Evolutionary conservation across 176 grass and related monocot species (phyloP).

Genomic region (Triticum urartu): DNA sequence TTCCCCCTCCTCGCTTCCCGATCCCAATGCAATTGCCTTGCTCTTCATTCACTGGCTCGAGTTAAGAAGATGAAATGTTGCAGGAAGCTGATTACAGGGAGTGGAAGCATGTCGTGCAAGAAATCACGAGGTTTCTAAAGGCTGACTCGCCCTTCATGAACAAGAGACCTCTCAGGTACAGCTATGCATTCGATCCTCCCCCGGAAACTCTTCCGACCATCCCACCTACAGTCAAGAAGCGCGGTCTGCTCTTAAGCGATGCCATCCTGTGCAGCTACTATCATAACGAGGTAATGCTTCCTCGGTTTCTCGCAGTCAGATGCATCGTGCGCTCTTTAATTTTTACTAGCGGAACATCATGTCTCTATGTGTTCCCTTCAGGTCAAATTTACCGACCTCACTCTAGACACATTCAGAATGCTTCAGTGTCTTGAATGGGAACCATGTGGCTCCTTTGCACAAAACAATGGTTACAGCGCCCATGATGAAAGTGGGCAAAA

Average conservation of each 20-base stretch:
- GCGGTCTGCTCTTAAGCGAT: conserved; percentile 64
- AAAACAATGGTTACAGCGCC: conserved; percentile 48
- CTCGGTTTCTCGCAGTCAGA: neutral
- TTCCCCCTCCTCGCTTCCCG: neutral
- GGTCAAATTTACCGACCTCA: conserved; percentile 90
- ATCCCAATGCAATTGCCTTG: neutral
- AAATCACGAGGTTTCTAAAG: conserved; percentile 77
- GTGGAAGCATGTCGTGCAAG: conserved; percentile 80
- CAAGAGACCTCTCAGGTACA: conserved; percentile 85
- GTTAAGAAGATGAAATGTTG: neutral
- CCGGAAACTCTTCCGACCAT: conserved; percentile 52
- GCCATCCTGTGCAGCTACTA: conserved; percentile 69
- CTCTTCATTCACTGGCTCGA: neutral
- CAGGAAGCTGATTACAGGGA: conserved; percentile 89
- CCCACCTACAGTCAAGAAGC: conserved; percentile 45
- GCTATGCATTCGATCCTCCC: conserved; percentile 69
- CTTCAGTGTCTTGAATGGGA: conserved; percentile 97
- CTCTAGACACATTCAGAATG: conserved; percentile 92
- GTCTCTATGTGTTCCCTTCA: conserved; percentile 31
- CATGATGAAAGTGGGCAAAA: conserved; percentile 63
- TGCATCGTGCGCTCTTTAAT: neutral
- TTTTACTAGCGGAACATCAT: neutral
- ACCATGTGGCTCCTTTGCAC: conserved; percentile 79
- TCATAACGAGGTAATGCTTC: conserved; percentile 62
- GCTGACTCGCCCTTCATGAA: conserved; percentile 82